Base-by-base conservation (phyloP, 2,329 filamentous ascomycete species). In the Neonectria hederae region DNA sequence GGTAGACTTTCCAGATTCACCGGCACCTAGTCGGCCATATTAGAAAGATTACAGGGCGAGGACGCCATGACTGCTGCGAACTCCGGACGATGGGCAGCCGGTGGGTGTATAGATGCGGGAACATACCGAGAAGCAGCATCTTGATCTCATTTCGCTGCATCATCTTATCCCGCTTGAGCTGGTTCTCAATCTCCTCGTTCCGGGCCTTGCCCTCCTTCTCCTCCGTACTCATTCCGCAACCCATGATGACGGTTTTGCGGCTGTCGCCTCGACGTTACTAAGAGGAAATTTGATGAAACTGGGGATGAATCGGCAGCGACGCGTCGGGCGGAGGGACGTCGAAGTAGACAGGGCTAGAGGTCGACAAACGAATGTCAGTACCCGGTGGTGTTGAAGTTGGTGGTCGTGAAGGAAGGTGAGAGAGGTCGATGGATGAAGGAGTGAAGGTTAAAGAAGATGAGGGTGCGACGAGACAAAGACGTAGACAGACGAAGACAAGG, bases 131-230 rank as follows among this genome's bases (percentile, higher is more conserved):
- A 76, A 99, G 88, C 76, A 99, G 87, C 96, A 99, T 98, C 89
- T 99, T 99, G 86, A 99, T 99, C 84, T 99, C 96, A 76, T 99
- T 99, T 76, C 95, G 91, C 85, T 97, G 94, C 87, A 97, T 92
- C 92, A 98, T 92, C 84, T 97, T 97, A 80, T 99, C 96, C 81
- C 93, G 89, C 89, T 97, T 98, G 79, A 98, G 86, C 86, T 98
- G 95, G 82, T 97, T 98, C 84, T 99, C 96, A 78, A 99, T 99
- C 89, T 98, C 95, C 88, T 99, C 96, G 81, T 99, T 98, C 76
- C 96, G 91, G 86, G 94, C 93, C 92, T 97, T 98, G 84, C 96
- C 95, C 94, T 98, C 96, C 91, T 97, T 97, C 85, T 98, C 96
- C 86, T 98, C 96, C 79, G 96, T 97, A 82, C 95, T 98, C 93